phyloP scores from a whole-genome alignment of 208 protist species.

The Crithidia fasciculata region DNA sequence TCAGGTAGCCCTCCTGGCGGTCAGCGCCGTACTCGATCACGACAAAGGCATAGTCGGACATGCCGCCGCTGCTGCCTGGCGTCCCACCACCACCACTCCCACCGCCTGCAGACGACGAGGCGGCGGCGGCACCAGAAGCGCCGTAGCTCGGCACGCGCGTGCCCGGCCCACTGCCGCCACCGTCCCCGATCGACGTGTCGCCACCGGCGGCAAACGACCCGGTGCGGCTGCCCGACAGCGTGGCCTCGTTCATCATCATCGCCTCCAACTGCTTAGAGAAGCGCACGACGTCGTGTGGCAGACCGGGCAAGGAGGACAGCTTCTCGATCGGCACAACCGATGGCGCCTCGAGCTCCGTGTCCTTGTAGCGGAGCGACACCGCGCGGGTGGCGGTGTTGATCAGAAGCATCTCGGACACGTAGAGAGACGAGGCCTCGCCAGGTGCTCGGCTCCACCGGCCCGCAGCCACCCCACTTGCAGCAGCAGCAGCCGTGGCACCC shows the following conservation, averaged over 20 bases:
- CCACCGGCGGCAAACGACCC: slow-evolving; percentile 9
- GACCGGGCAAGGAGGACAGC: slow-evolving; percentile 33
- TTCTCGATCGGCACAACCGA: slow-evolving; percentile 26
- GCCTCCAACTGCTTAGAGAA: slow-evolving; percentile 43
- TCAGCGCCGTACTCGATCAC: slow-evolving; percentile 16
- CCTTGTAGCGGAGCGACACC: slow-evolving; percentile 48
- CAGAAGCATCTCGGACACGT: slow-evolving; percentile 45
- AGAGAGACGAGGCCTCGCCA: slow-evolving; percentile 20
- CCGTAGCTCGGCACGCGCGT: not conserved
- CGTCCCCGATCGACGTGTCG: not conserved
- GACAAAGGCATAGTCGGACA: slow-evolving; percentile 29
- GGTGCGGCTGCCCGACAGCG: slow-evolving; percentile 7
- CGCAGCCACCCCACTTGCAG: not conserved
- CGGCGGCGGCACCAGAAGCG: not conserved
- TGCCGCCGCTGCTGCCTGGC: not conserved
- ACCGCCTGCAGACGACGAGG: not conserved
- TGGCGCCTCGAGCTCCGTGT: slow-evolving; percentile 30
- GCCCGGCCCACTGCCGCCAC: not conserved
- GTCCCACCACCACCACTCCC: slow-evolving; percentile 4
- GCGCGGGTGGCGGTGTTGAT: slow-evolving; percentile 33
- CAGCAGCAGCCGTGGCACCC: not conserved
- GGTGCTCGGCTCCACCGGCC: slow-evolving; percentile 29
- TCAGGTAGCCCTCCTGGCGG: slow-evolving; percentile 35
- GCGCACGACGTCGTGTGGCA: slow-evolving; percentile 26
- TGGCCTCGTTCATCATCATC: slow-evolving; percentile 33